Evolutionary conservation across 208 protist species (phyloP).

Genomic region (Plasmodiophora brassicae): DNA sequence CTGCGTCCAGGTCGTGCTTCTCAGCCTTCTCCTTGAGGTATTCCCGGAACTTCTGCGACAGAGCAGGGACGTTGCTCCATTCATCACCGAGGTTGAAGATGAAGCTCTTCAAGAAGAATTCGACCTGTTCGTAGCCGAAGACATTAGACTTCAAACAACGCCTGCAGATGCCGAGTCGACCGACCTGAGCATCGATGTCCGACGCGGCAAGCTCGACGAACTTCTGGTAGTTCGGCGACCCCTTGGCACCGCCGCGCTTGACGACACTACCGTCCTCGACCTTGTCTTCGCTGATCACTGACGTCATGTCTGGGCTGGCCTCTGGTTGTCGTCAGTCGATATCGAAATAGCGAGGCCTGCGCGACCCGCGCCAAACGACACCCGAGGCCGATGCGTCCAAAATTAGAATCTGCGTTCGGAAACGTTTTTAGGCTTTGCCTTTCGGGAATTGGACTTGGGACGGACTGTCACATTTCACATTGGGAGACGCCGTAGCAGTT

Average conservation of each 20-base stretch:
- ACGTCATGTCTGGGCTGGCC: no score
- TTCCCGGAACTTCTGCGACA: slow-evolving; percentile 33
- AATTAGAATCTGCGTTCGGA: no score
- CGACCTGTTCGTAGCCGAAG: not conserved
- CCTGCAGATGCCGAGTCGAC: not conserved
- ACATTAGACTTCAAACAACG: not conserved
- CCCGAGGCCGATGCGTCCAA: no score
- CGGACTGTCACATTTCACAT: no score
- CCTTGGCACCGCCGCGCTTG: not conserved
- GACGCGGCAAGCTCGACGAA: not conserved
- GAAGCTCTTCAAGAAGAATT: slow-evolving; percentile 48
- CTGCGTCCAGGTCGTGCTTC: slow-evolving; percentile 39
- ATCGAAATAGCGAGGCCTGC: no score
- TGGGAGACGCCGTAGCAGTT: no score
- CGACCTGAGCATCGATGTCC: slow-evolving; percentile 38
- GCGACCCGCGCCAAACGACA: no score
- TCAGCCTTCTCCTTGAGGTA: slow-evolving; percentile 39
- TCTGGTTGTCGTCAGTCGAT: no score
- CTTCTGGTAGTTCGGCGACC: not conserved
- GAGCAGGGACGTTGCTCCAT: slow-evolving; percentile 40
- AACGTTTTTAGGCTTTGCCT: no score
- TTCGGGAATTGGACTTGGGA: no score
- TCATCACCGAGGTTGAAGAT: slow-evolving; percentile 51
- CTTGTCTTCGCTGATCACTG: no score
- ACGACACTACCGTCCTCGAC: no score